Percentiles rank a stretch among this genome's conserved stretches.
Conservation (phyloP, 129 eudicot species). For the Deinandra increscens region DNA sequence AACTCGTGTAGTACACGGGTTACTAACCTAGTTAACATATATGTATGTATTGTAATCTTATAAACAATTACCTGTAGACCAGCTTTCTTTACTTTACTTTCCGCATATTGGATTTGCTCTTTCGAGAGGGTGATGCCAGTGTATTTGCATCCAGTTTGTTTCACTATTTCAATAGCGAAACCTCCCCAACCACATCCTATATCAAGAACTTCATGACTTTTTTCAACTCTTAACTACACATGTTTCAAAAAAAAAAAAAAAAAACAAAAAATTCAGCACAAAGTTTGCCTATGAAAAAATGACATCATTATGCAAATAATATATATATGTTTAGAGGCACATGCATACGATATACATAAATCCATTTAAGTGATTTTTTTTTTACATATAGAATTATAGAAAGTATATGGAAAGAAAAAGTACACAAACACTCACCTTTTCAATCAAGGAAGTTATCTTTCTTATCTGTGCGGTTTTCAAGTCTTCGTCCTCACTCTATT, state of each 20-base stretch:
- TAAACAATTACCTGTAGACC: conserved; percentile 64
- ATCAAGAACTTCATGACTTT: conserved; percentile 64
- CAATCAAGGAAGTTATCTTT: conserved; percentile 58
- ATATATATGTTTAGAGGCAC: too few species aligned
- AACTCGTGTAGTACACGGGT: too few species aligned
- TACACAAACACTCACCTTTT: conserved; percentile 1
- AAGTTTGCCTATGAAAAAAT: neutral
- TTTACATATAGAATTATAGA: too few species aligned
- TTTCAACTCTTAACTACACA: conserved; percentile 55
- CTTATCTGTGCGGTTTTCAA: too few species aligned
- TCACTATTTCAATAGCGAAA: conserved; percentile 75
- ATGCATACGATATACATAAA: too few species aligned
- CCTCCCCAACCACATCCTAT: conserved; percentile 91
- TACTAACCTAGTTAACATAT: too few species aligned
- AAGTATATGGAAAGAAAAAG: neutral
- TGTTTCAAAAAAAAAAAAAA: neutral
- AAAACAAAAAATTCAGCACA: neutral
- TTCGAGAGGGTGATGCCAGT: conserved; percentile 79
- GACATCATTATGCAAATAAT: neutral
- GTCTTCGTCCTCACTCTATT: conserved; percentile 49
- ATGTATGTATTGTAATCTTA: too few species aligned
- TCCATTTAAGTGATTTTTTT: too few species aligned
- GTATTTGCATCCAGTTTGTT: conserved; percentile 72
- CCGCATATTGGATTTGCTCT: conserved; percentile 68
- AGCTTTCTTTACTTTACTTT: conserved; percentile 67